Percentiles rank a stretch among this genome's conserved stretches.
phyloP scores from a whole-genome alignment of 345 rosid genomes.

The Populus davidiana region DNA sequence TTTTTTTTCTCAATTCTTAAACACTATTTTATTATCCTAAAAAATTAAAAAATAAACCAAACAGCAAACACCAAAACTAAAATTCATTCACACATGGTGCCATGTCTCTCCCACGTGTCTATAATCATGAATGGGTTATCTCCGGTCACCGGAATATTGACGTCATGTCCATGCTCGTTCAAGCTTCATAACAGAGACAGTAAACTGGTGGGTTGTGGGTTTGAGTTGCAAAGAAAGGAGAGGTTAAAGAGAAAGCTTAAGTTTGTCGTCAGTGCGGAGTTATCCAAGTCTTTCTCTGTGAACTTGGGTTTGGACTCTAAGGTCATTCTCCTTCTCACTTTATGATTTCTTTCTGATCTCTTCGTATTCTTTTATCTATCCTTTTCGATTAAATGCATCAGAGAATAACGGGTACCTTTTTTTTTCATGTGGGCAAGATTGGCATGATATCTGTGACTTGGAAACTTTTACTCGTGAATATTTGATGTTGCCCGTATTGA shows the following conservation, averaged over 20 bases:
- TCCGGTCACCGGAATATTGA: constrained; percentile 46
- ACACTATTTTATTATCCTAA: background rate
- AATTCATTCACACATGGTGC: constrained; percentile 37
- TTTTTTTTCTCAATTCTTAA: background rate
- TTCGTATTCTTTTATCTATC: background rate
- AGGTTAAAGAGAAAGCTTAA: constrained; percentile 37
- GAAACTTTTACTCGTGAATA: background rate
- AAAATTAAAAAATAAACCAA: background rate
- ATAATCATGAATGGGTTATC: constrained; percentile 43
- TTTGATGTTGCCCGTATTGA: background rate
- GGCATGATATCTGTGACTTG: background rate
- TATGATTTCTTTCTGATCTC: background rate
- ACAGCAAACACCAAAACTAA: background rate
- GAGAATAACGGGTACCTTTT: background rate
- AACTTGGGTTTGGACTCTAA: constrained; percentile 70
- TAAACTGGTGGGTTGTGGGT: constrained; percentile 27
- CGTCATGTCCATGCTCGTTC: constrained; percentile 23
- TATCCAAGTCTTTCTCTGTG: constrained; percentile 53
- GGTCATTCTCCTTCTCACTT: constrained; percentile 36
- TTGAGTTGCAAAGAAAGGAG: constrained; percentile 34
- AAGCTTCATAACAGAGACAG: constrained; percentile 24
- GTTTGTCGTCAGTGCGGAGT: constrained; percentile 55
- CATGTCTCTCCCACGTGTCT: constrained; percentile 52
- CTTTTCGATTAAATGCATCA: background rate
- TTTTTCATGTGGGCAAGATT: background rate